phyloP scores from a whole-genome alignment of 768 basidiomycete genomes.

The Leccinum incarnatum region DNA sequence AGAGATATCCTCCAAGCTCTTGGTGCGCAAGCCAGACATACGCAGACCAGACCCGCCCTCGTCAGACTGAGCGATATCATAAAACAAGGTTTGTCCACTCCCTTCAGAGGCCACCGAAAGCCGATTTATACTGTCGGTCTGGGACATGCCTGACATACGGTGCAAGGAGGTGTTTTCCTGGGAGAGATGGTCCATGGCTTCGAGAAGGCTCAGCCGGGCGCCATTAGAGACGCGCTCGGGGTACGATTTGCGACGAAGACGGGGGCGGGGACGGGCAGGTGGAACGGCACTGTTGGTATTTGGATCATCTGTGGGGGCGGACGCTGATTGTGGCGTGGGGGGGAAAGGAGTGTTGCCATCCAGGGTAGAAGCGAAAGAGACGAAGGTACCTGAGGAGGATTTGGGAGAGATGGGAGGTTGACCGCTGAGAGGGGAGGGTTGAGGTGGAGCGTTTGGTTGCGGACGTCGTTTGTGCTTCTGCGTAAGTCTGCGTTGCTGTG shows the following conservation, averaged over 20 bases:
- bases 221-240: slow-evolving; percentile 25
- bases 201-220: slow-evolving; percentile 25
- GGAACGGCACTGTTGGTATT: neutral
- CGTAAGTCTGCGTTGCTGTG: slow-evolving; percentile 6
- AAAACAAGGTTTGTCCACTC: slow-evolving; percentile 30
- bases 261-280: slow-evolving; percentile 15
- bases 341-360: slow-evolving; percentile 15
- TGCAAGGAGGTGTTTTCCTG: slow-evolving; percentile 11
- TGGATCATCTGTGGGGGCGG: neutral
- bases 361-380: slow-evolving; percentile 16
- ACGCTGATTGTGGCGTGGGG: neutral
- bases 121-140: slow-evolving; percentile 11
- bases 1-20: slow-evolving; percentile 25
- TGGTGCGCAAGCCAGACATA: slow-evolving; percentile 11
- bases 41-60: neutral
- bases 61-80: slow-evolving; percentile 16
- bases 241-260: slow-evolving; percentile 19
- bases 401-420: slow-evolving; percentile 24
- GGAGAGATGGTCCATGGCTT: slow-evolving; percentile 27
- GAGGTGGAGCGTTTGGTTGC: slow-evolving; percentile 17
- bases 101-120: slow-evolving; percentile 24
- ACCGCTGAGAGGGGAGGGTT: slow-evolving; percentile 10
- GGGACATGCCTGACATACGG: slow-evolving; percentile 7
- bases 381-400: slow-evolving; percentile 28
- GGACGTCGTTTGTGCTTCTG: slow-evolving; percentile 13